A percentile compares a stretch with the other conserved stretches of the same genome.
Evolutionary conservation across 805 yeast genomes (phyloP).

Genomic region (Hanseniaspora taiwanica): DNA sequence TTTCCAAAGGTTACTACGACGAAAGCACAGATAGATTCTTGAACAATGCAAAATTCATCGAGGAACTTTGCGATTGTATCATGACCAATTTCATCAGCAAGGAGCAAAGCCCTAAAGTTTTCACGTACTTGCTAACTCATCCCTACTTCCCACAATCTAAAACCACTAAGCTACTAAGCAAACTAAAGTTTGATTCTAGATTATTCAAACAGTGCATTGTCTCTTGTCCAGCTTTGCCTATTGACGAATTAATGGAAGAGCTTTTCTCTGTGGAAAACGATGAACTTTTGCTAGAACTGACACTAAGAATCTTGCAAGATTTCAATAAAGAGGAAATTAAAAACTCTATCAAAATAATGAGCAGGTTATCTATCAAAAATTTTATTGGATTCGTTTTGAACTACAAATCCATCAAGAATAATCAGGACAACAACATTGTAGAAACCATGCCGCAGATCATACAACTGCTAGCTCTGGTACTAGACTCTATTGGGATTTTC

Average conservation of each 20-base stretch:
- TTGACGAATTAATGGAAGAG: constrained; percentile 50
- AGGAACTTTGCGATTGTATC: constrained; percentile 30
- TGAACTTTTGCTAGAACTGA: constrained; percentile 54
- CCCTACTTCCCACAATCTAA: constrained; percentile 64
- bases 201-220: constrained; percentile 72
- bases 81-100: constrained; percentile 19
- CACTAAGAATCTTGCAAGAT: constrained; percentile 53
- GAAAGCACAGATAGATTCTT: constrained; percentile 48
- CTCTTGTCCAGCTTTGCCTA: constrained; percentile 57
- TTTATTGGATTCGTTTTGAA: constrained; percentile 20
- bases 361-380: constrained; percentile 21
- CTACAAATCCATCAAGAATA: constrained; percentile 10
- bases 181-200: constrained; percentile 42
- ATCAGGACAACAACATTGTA: constrained; percentile 7
- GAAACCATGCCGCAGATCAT: constrained; percentile 16
- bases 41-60: constrained; percentile 40
- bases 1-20: constrained; percentile 37
- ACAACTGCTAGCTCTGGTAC: constrained; percentile 18
- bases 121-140: constrained; percentile 71
- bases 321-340: constrained; percentile 49
- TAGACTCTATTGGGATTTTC: constrained; percentile 24
- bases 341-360: constrained; percentile 24
- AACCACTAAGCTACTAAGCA: constrained; percentile 40
- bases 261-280: constrained; percentile 42
- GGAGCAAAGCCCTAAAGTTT: constrained; percentile 37